phyloP scores from a whole-genome alignment of 2,329 filamentous ascomycete species.

The Berkeleyomyces rouxiae region DNA sequence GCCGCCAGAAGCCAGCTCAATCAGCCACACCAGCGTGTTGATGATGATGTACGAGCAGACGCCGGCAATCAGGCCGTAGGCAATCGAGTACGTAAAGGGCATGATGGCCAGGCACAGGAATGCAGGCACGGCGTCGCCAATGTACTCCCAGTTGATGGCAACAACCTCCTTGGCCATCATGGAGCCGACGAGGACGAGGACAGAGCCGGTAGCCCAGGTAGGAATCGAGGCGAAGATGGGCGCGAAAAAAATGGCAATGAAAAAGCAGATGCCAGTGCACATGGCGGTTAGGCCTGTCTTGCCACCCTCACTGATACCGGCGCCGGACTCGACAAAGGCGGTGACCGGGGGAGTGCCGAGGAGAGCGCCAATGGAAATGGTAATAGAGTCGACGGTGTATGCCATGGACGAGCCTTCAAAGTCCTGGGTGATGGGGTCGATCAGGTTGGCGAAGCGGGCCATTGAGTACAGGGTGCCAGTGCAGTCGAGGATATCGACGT shows the following conservation, averaged over 20 bases:
- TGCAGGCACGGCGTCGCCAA: slow-evolving; percentile 68
- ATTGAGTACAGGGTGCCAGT: slow-evolving; percentile 69
- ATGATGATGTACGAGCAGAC: slow-evolving; percentile 62
- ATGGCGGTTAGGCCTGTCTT: slow-evolving; percentile 58
- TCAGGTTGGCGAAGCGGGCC: slow-evolving; percentile 54
- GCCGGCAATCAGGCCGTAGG: slow-evolving; percentile 69
- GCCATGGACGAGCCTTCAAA: slow-evolving; percentile 75
- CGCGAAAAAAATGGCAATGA: slow-evolving; percentile 57
- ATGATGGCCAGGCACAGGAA: slow-evolving; percentile 73
- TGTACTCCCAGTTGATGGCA: slow-evolving; percentile 80
- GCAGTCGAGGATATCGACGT: slow-evolving; percentile 64
- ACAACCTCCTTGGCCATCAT: slow-evolving; percentile 67
- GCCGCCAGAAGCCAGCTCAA: slow-evolving; percentile 50
- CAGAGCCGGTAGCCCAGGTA: slow-evolving; percentile 68
- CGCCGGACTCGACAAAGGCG: slow-evolving; percentile 59
- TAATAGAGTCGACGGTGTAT: slow-evolving; percentile 54
- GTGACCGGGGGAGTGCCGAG: slow-evolving; percentile 57
- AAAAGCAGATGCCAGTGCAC: slow-evolving; percentile 50
- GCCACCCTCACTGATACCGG: slow-evolving; percentile 60
- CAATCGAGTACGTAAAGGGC: slow-evolving; percentile 82
- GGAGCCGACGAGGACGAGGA: slow-evolving; percentile 72
- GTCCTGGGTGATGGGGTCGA: slow-evolving; percentile 52
- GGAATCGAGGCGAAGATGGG: slow-evolving; percentile 63
- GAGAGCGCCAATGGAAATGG: slow-evolving; percentile 54
- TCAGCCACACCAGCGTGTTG: slow-evolving; percentile 52